Conservation (phyloP, 352 stramenopile species). For the Phytophthora fragariaefolia region DNA sequence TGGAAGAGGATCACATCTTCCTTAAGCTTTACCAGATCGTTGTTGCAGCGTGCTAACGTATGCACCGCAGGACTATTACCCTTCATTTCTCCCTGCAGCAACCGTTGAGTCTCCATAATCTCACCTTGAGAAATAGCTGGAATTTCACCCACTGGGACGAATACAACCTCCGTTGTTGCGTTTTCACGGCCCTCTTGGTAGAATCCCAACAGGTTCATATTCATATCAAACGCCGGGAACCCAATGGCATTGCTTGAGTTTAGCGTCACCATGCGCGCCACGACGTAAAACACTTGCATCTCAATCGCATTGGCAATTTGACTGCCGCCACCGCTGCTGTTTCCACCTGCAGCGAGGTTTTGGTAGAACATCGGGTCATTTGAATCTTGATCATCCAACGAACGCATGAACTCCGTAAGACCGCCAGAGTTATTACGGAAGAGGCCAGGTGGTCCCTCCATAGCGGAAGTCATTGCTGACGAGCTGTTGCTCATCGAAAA, state of each 20-base stretch:
- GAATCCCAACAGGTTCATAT: constrained; percentile 79
- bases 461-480: constrained; percentile 41
- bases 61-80: constrained; percentile 74
- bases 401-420: constrained; percentile 82
- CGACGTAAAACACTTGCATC: constrained; percentile 83
- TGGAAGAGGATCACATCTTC: constrained; percentile 88
- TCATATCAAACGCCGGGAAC: constrained; percentile 77
- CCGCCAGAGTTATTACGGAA: constrained; percentile 81
- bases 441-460: constrained; percentile 74
- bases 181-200: constrained; percentile 80
- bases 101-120: constrained; percentile 69
- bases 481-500: constrained; percentile 61
- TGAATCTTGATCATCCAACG: constrained; percentile 72
- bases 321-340: constrained; percentile 36
- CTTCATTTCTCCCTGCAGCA: constrained; percentile 76
- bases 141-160: constrained; percentile 81
- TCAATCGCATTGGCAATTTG: constrained; percentile 79
- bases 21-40: constrained; percentile 86
- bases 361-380: constrained; percentile 72
- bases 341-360: constrained; percentile 45
- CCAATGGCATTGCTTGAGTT: constrained; percentile 75
- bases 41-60: constrained; percentile 76
- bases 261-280: constrained; percentile 79
- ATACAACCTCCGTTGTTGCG: constrained; percentile 83
- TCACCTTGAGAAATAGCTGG: constrained; percentile 74